Conservation (phyloP, 306 rosid species). For the Acacia acuminata region DNA sequence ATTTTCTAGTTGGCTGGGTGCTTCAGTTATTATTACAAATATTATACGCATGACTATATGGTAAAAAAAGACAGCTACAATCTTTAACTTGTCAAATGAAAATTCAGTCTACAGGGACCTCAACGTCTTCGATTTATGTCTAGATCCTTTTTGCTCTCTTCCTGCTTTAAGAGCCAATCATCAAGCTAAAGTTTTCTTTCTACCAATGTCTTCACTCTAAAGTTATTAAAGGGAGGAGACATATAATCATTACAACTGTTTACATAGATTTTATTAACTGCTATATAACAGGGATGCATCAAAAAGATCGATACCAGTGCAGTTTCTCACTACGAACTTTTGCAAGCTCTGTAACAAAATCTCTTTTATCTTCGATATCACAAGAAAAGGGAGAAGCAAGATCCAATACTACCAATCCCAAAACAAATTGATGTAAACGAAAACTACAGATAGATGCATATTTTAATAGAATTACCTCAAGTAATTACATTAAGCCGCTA, state of each 20-base stretch:
- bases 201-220: not conserved
- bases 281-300: not conserved
- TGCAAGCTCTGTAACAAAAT: constrained; percentile 19
- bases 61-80: not conserved
- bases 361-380: not conserved
- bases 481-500: constrained; percentile 36
- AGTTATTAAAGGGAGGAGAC: not conserved
- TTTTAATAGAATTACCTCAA: constrained; percentile 33
- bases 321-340: not conserved
- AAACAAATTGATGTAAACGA: not conserved
- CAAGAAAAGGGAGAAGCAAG: not conserved
- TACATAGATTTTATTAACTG: not conserved
- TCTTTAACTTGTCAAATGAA: not conserved
- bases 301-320: not conserved
- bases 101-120: not conserved
- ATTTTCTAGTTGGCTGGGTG: too few species aligned
- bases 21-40: too few species aligned
- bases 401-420: not conserved
- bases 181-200: not conserved
- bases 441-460: not conserved
- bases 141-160: not conserved
- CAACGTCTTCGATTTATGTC: not conserved
- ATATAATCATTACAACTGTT: not conserved
- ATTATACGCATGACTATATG: not conserved
- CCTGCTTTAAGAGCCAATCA: not conserved